Conservation (phyloP, 1,284 basidiomycete genomes). For the Sporisorium sorghi region DNA sequence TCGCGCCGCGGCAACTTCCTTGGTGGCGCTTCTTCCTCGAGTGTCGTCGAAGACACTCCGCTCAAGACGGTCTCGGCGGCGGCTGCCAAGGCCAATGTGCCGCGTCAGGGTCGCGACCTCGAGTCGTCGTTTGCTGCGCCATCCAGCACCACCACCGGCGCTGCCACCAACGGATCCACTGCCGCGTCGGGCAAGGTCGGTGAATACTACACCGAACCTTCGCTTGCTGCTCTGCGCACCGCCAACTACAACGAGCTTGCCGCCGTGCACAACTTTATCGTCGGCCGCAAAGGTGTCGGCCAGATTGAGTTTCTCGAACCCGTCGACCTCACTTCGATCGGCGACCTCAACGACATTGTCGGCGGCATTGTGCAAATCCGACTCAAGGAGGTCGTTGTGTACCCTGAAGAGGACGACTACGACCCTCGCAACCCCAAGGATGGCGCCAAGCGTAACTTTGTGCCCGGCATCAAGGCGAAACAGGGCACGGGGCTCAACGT, state of each 20-base stretch:
- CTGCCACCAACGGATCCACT: constrained; percentile 23
- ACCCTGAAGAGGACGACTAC: constrained; percentile 77
- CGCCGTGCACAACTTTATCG: constrained; percentile 78
- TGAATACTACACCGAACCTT: constrained; percentile 64
- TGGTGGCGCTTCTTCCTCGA: constrained; percentile 29
- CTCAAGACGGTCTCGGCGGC: constrained; percentile 48
- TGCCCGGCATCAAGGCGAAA: constrained; percentile 73
- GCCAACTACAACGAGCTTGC: constrained; percentile 74
- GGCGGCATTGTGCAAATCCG: constrained; percentile 91
- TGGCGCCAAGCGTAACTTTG: constrained; percentile 61
- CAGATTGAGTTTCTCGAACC: constrained; percentile 85
- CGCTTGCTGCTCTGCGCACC: constrained; percentile 56
- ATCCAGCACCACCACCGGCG: constrained; percentile 9
- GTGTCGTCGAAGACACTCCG: constrained; percentile 46
- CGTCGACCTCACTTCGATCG: constrained; percentile 89
- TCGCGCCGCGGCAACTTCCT: constrained; percentile 50
- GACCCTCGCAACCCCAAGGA: constrained; percentile 62
- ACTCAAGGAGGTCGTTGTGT: constrained; percentile 90
- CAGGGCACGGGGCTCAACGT: constrained; percentile 90
- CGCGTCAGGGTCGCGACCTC: constrained; percentile 48
- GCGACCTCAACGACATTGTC: constrained; percentile 82
- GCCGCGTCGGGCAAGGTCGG: constrained; percentile 43
- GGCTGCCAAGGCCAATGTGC: constrained; percentile 39
- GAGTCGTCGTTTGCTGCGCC: constrained; percentile 47
- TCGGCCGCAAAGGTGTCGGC: constrained; percentile 90